These are phyloP conservation scores for Quercus dentata DNA, from an alignment of 306 rosid genomes.

Conservation along the genomic window DNA sequence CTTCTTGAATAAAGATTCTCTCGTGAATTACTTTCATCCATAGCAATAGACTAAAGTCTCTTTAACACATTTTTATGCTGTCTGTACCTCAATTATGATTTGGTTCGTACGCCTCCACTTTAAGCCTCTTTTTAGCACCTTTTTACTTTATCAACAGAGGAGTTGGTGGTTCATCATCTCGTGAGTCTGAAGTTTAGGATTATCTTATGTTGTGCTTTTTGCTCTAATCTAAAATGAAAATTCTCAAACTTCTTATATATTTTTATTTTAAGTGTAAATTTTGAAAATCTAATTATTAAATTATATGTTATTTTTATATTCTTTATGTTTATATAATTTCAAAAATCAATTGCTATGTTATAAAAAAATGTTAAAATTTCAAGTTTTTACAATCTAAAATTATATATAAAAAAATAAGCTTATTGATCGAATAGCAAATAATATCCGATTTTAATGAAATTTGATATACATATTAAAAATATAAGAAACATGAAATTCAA, in stretches of 20 bases:
- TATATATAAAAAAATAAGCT: too few species aligned
- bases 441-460: too few species aligned
- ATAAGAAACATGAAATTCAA: too few species aligned
- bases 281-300: rapidly evolving
- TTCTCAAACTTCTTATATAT: too few species aligned
- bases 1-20: conserved; percentile 1
- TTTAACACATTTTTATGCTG: background rate
- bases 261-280: too few species aligned
- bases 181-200: too few species aligned
- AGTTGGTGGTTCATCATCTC: too few species aligned
- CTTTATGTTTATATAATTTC: rapidly evolving
- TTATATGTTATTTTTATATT: too few species aligned
- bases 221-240: background rate
- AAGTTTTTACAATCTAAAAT: too few species aligned
- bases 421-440: too few species aligned
- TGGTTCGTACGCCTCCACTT: background rate
- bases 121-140: background rate
- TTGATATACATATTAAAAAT: too few species aligned
- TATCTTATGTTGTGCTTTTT: background rate
- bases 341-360: background rate
- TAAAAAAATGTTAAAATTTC: background rate
- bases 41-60: background rate
- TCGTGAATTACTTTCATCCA: background rate
- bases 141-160: background rate
- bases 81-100: background rate